Evolutionary conservation across 805 yeast species (phyloP), one percentile per base, ranked within the genome.

Genomic region (Metschnikowia proteae): DNA sequence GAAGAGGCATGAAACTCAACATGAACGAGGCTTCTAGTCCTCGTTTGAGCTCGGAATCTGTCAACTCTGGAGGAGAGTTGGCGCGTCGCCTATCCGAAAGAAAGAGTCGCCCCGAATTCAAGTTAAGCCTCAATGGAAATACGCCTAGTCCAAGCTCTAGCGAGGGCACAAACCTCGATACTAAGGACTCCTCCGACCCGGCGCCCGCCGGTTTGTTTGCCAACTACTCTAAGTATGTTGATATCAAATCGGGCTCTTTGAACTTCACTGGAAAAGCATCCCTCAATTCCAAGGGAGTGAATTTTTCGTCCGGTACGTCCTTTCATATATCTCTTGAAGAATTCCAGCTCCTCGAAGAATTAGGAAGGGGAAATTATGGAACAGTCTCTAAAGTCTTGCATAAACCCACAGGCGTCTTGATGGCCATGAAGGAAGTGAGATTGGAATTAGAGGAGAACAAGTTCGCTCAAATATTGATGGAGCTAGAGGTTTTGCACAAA

Each of bases 371-470:
- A 7, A 94, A 94, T 68, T 94, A 94, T 66, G 99, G 99, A 46
- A 88, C 96, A 0, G 99, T 94, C 6, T 81, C 91, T 23, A 91
- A 90, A 66, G 99, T 92, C 3, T 70, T 88, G 38, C 97, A 94
- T 67, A 88, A 84, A 61, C 98, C 98, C 9, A 90, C 96, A 0
- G 87, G 89, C 22, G 86, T 92, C 17, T 69, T 83, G 17, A 90
- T 94, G 97, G 98, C 98, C 1, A 89, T 94, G 95, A 94, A 94
- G 66, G 98, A 94, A 65, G 96, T 94, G 39, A 75, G 97, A 46
- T 71, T 94, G 40, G 98, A 92, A 64, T 75, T 94, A 51, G 98
- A 94, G 62, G 97, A 92, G 60, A 78, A 88, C n/a, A 90, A 90
- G 63, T 88, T 94, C 65, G 79, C 92, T 52, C 98, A 94, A 62